Evolutionary conservation across 768 basidiomycete species (phyloP), one percentile per base, ranked within the genome.

Genomic region (Tephrocybe sp.): DNA sequence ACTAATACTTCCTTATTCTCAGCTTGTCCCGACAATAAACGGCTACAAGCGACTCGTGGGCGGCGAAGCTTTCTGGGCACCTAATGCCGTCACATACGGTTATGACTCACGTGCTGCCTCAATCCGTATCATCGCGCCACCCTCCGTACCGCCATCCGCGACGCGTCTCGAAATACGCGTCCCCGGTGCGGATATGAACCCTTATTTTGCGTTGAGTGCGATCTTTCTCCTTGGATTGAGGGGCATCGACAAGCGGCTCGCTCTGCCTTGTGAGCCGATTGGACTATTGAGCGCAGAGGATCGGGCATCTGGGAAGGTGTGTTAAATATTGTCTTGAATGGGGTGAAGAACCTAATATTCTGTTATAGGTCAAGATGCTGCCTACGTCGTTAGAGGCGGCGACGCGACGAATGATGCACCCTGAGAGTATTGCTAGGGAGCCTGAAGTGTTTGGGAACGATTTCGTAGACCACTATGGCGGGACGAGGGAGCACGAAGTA

Each of bases 101-200:
- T 98, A 95, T 64, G 97, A 99, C 68, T 93, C 91, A 18, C 89
- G 97, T 28, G 87, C 86, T 0, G 93, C 94, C 9, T 92, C 92
- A 9, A 81, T 98, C 41, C 85, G 97, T 36, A 89, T 99, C 56
- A 86, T 99, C 60, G 86, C 89, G 0, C 94, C 96, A 2, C 97
- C 97, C 1, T 86, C 89, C 5, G 87, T 86, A n/a, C 80, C 88
- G 2, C 78, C 80, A 8, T 66, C 82, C 3, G 92, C 89, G 2
- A 98, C 97, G 1, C 78, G 97, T 41, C 80, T 99, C 60, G 97
- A 99, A 72, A 72, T 99, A 12, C 87, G 97, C 46, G 83, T 98
- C 15, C 95, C 97, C 1, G 97, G 97, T 21, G 97, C 97, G 31
- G 97, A 99, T 62, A 92, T 98, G 82, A 94, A 95, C 69, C 90